Percentiles rank a stretch among this genome's conserved stretches.
phyloP scores from a whole-genome alignment of 2,329 filamentous ascomycete genomes.

The Bipolaris sorokiniana region DNA sequence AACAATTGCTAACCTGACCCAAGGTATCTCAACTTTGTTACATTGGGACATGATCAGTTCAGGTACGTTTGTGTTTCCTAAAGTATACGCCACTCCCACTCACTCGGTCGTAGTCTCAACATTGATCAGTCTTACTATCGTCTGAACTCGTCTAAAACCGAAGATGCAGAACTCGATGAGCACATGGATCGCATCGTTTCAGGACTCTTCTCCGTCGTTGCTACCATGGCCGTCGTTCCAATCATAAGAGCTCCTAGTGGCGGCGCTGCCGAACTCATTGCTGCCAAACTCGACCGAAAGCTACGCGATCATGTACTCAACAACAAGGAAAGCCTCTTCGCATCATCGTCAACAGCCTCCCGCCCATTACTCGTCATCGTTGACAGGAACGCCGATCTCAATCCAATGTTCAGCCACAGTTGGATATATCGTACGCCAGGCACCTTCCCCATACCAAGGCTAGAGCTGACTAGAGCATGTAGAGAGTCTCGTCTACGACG shows the following conservation, averaged over 20 bases:
- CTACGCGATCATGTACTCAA: constrained; percentile 95
- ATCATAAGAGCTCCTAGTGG: constrained; percentile 94
- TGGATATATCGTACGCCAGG: constrained; percentile 61
- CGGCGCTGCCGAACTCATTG: constrained; percentile 91
- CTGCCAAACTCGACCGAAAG: constrained; percentile 92
- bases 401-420: constrained; percentile 98
- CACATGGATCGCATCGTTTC: constrained; percentile 92
- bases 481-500: constrained; percentile 15
- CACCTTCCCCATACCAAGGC: background rate
- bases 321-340: constrained; percentile 97
- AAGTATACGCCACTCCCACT: background rate
- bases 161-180: constrained; percentile 85
- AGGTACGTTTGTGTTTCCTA: background rate
- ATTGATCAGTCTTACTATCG: constrained; percentile 80
- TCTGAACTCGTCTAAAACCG: constrained; percentile 91
- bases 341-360: constrained; percentile 70
- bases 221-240: constrained; percentile 98
- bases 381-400: constrained; percentile 92
- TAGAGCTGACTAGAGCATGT: background rate
- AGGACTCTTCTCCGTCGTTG: constrained; percentile 95
- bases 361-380: constrained; percentile 91
- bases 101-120: constrained; percentile 60
- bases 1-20: background rate
- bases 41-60: constrained; percentile 5
- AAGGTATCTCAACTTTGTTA: constrained; percentile 8